Percentiles rank a stretch among this genome's conserved stretches.
These are phyloP conservation scores for Populus simonii DNA, from an alignment of 345 rosid species.

Conservation along the genomic window DNA sequence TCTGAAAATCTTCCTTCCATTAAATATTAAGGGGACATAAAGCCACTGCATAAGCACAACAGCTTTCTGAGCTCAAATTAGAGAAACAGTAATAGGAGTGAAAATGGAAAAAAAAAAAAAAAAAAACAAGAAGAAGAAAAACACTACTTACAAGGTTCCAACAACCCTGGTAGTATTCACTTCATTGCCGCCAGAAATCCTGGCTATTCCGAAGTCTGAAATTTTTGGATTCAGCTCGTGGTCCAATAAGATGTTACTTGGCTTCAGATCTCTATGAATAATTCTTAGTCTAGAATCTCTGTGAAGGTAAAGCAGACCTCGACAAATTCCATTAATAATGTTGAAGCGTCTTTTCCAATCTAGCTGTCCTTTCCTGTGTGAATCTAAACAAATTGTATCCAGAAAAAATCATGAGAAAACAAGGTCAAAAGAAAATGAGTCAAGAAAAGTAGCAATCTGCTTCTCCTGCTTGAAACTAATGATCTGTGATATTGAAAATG, in stretches of 20 bases:
- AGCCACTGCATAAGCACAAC: slow-evolving; percentile 29
- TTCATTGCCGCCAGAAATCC: slow-evolving; percentile 22
- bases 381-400: slow-evolving; percentile 4
- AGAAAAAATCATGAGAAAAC: not conserved
- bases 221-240: slow-evolving; percentile 28
- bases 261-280: slow-evolving; percentile 37
- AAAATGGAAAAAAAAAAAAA: too few species aligned
- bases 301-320: slow-evolving; percentile 29
- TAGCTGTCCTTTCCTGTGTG: not conserved
- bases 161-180: slow-evolving; percentile 25
- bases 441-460: too few species aligned
- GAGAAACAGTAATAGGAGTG: not conserved
- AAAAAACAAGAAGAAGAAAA: too few species aligned
- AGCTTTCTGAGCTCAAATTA: not conserved
- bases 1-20: slow-evolving; percentile 41
- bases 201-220: slow-evolving; percentile 37
- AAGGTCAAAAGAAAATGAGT: too few species aligned
- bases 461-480: too few species aligned
- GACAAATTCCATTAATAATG: slow-evolving; percentile 19
- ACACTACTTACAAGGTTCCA: slow-evolving; percentile 31
- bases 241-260: slow-evolving; percentile 29
- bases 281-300: slow-evolving; percentile 30
- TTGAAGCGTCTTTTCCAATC: slow-evolving; percentile 21
- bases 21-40: slow-evolving; percentile 51
- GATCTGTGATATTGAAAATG: too few species aligned